phyloP scores from a whole-genome alignment of 257 asterid genomes.

The Solanum pinnatisectum region DNA sequence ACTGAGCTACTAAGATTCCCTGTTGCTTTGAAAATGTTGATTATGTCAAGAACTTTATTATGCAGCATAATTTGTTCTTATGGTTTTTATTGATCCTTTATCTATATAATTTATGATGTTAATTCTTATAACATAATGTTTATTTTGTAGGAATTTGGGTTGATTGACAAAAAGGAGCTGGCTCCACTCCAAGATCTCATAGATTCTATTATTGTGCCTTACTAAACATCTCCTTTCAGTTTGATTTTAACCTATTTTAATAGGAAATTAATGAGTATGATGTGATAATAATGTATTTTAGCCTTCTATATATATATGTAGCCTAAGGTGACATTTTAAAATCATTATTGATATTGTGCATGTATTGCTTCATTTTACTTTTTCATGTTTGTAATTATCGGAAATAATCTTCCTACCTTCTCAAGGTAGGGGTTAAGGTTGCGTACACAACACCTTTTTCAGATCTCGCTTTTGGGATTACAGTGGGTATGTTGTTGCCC shows the following conservation, averaged over 20 bases:
- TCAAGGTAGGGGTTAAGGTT: neutral
- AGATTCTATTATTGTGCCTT: slow-evolving; percentile 59
- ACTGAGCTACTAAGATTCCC: neutral
- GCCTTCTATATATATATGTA: neutral
- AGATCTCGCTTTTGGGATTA: neutral
- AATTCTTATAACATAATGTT: neutral
- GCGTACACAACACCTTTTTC: neutral
- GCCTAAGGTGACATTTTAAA: neutral
- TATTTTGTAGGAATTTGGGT: slow-evolving; percentile 59
- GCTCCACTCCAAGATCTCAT: slow-evolving; percentile 87
- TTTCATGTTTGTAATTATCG: neutral
- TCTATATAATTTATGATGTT: neutral
- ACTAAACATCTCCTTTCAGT: slow-evolving; percentile 11
- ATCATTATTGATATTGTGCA: neutral
- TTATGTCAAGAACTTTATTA: neutral
- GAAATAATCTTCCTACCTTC: neutral
- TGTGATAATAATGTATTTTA: neutral
- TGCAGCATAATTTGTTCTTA: neutral
- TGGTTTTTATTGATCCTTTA: neutral
- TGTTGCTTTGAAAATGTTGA: neutral
- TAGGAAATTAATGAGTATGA: neutral
- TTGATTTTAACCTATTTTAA: neutral
- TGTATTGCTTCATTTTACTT: neutral
- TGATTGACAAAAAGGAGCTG: slow-evolving; percentile 82
- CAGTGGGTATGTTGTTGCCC: neutral